Evolutionary conservation across 768 basidiomycete species (phyloP), one percentile per base, ranked within the genome.

Genomic region (Leccinum barrowsii): DNA sequence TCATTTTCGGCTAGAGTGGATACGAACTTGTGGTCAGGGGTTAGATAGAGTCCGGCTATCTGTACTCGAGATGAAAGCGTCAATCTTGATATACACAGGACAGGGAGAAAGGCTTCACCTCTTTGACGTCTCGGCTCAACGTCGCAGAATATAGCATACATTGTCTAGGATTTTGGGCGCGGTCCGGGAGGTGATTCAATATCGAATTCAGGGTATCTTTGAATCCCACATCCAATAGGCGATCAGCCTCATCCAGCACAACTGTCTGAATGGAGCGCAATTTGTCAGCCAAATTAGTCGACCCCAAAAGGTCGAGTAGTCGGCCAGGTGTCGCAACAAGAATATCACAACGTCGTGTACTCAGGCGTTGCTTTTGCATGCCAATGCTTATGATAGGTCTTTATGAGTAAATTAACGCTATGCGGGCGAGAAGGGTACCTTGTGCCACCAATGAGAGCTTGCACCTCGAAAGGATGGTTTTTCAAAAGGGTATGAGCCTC

Each of bases 301-400:
- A 83, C 64, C 82, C 78, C 44, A 90, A 71, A 66, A 88, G 85
- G 70, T 90, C 89, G 59, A 84, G 75, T 56, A 91, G 76, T n/a
- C 89, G 80, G 52, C 89, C 89, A 4, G 89, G 89, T 3, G 89
- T 90, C 10, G 87, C 87, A 35, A 90, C 81, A 40, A 91, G 77
- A 46, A 91, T 78, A 62, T 88, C 76, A 28, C 74, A 75, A 24
- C 72, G 74, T 5, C 57, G 57, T 2, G 62, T 59, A 11, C 63
- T 66, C 7, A 77, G 58, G 26, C 59, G 70, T 21, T 64, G 69
- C 50, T 65, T 70, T 54, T 72, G 69, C 53, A 58, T 57, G 11
- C 61, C 56, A 1, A 68, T 68, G 54, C 71, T 74, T 53, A 44
- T 7, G 1, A 26, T 55, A 28, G 12, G 57, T 59, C 2, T 15